These are phyloP conservation scores for Choanephora cucurbitarum DNA, from an alignment of 371 early-diverging fungal species.

Conservation along the genomic window DNA sequence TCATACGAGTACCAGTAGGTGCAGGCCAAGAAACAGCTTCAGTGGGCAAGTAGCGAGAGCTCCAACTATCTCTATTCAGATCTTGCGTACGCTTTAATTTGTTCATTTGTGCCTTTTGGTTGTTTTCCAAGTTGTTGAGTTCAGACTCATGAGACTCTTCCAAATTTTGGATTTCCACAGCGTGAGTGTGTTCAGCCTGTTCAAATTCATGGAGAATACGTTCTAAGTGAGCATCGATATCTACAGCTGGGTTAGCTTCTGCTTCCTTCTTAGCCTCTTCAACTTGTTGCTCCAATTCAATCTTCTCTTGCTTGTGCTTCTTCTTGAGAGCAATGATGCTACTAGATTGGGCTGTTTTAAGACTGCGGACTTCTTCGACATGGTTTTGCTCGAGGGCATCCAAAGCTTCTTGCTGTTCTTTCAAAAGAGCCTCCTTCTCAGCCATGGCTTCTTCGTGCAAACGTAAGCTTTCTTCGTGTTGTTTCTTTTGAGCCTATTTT, in stretches of 20 bases:
- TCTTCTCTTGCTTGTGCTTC: conserved; percentile 41
- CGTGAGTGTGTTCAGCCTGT: conserved; percentile 41
- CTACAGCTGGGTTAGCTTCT: conserved; percentile 24
- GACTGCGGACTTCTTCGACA: conserved; percentile 27
- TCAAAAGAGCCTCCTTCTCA: conserved; percentile 40
- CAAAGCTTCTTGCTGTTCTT: conserved; percentile 36
- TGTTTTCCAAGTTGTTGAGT: conserved; percentile 30
- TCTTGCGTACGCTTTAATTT: conserved; percentile 31
- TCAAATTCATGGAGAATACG: conserved; percentile 80
- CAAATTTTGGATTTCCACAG: conserved; percentile 40
- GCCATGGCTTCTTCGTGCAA: conserved; percentile 41
- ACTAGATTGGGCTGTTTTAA: conserved; percentile 31
- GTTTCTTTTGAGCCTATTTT: conserved; percentile 38
- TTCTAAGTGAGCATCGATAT: conserved; percentile 76
- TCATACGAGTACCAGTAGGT: conserved; percentile 11
- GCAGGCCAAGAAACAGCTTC: conserved; percentile 50
- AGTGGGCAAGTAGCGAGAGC: conserved; percentile 37
- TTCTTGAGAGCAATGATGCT: conserved; percentile 34
- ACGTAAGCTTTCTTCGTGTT: conserved; percentile 45
- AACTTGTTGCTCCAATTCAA: conserved; percentile 29
- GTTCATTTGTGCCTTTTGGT: conserved; percentile 39
- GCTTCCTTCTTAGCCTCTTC: conserved; percentile 33
- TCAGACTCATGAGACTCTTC: conserved; percentile 45
- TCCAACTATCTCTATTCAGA: conserved; percentile 31
- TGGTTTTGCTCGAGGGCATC: conserved; percentile 28